Evolutionary conservation across 768 basidiomycete genomes (phyloP), one percentile per base, ranked within the genome.

Genomic region (Melanogaster broomeanus): DNA sequence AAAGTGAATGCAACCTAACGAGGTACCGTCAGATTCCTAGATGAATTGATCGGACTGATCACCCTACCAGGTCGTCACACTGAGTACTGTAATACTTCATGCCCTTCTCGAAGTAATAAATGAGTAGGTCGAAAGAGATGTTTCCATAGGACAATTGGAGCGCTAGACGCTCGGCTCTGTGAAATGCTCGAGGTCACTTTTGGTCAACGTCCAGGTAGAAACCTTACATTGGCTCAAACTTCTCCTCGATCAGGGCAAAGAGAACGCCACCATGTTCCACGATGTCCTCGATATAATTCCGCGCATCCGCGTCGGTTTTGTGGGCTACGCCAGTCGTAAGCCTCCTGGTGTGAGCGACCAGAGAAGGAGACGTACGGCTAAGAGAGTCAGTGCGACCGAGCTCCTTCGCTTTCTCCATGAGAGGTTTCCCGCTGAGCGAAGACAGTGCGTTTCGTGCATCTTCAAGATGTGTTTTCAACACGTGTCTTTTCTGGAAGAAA

Each of bases 201-300:
- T 43, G 19, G 5, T 11, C 10, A 22, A 33, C 24, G 19, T 27
- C 10, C 11, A 10, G 34, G 5, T 7, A 48, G 18, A 6, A 34
- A 28, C 48, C 61, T 38, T 40, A 56, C 60, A 27, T 61, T 3
- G 53, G 45, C 31, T 61, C 35, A 33, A 58, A 61, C 40, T 61
- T 19, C 30, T 55, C 48, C 13, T 51, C 49, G 8, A 62, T 21
- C 25, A 45, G 50, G 13, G 25, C 40, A 1, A 55, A 25, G 5
- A 62, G 45, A 25, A 62, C 45, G 22, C 31, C 38, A 24, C 58
- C 4, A n/a, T 62, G 61, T 10, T 58, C 53, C 2, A 42, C 33
- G 6, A 58, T 13, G 24, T 58, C 45, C 4, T 21, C 31, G 2
- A 62, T 22, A 33, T 44, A 54, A n/a, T 30, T 12, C 6, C 19